A percentile compares a stretch with the other conserved stretches of the same genome.
phyloP scores from a whole-genome alignment of 2,329 filamentous ascomycete species.

The Harringtonia aguacate region DNA sequence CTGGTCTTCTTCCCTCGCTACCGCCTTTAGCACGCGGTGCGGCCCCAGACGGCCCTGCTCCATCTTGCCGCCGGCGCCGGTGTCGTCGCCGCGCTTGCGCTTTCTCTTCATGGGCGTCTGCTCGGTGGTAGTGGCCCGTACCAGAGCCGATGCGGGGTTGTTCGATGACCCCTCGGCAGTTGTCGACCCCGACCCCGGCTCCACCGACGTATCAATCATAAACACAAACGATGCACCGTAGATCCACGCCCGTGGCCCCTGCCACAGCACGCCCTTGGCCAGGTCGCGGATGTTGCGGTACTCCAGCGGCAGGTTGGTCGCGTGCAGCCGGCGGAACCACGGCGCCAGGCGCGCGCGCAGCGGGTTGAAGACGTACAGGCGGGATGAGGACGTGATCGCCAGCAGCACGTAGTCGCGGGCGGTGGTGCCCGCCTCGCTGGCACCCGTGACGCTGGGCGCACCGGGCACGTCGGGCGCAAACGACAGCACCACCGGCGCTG shows the following conservation, averaged over 20 bases:
- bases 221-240: slow-evolving; percentile 80
- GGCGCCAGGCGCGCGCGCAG: slow-evolving; percentile 65
- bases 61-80: slow-evolving; percentile 44
- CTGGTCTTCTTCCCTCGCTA: not conserved
- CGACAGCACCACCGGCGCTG: slow-evolving; percentile 55
- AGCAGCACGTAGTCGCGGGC: slow-evolving; percentile 40
- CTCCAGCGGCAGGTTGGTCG: slow-evolving; percentile 60
- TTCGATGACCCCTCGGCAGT: not conserved
- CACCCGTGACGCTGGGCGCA: slow-evolving; percentile 4
- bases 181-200: slow-evolving; percentile 23
- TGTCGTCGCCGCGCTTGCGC: slow-evolving; percentile 41
- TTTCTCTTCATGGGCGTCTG: slow-evolving; percentile 25
- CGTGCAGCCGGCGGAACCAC: slow-evolving; percentile 78
- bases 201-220: slow-evolving; percentile 77
- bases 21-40: slow-evolving; percentile 27
- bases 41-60: slow-evolving; percentile 32
- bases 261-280: slow-evolving; percentile 79
- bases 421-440: not conserved
- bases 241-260: slow-evolving; percentile 68
- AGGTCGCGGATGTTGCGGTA: slow-evolving; percentile 68
- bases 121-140: not conserved
- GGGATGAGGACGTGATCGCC: slow-evolving; percentile 42
- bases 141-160: too few species aligned
- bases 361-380: slow-evolving; percentile 71
- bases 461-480: slow-evolving; percentile 46